Conservation (phyloP, 106 monocot species). For the Posidonia australis region DNA sequence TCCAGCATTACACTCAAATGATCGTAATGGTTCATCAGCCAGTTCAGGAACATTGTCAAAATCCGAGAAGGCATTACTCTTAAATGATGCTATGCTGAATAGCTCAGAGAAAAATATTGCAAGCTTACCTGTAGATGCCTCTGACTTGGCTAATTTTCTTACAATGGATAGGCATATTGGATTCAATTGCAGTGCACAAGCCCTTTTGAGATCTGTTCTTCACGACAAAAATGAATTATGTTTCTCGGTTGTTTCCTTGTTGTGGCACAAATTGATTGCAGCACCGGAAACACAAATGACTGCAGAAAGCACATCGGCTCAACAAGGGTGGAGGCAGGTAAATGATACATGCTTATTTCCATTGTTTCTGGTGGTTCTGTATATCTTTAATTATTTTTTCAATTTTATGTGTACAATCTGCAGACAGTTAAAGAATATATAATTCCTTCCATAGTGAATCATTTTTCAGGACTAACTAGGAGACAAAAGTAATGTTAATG, state of each 20-base stretch:
- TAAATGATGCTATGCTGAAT: constrained; percentile 26
- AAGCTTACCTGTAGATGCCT: constrained; percentile 62
- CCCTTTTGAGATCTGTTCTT: constrained; percentile 63
- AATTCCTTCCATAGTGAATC: too few relatives aligned
- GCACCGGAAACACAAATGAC: constrained; percentile 83
- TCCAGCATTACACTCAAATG: constrained; percentile 18
- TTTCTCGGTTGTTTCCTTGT: constrained; percentile 91
- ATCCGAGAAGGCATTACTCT: constrained; percentile 18
- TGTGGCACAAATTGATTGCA: constrained; percentile 88
- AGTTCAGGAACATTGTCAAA: constrained; percentile 21
- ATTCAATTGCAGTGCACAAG: constrained; percentile 46
- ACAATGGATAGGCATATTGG: constrained; percentile 64
- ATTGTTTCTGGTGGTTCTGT: not conserved
- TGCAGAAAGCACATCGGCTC: constrained; percentile 86
- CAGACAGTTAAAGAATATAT: too few relatives aligned
- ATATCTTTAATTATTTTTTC: not conserved
- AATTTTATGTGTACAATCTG: not conserved
- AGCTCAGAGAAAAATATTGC: constrained; percentile 44
- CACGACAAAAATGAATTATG: constrained; percentile 80
- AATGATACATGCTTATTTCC: not conserved
- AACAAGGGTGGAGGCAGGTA: constrained; percentile 98
- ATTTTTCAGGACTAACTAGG: too few relatives aligned
- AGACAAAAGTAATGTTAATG: too few relatives aligned
- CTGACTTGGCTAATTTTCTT: constrained; percentile 91
- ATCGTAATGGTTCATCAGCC: constrained; percentile 5